These are phyloP conservation scores for Saccharomyces hybrid DNA, from an alignment of 1,139 yeast genomes.

Conservation along the genomic window DNA sequence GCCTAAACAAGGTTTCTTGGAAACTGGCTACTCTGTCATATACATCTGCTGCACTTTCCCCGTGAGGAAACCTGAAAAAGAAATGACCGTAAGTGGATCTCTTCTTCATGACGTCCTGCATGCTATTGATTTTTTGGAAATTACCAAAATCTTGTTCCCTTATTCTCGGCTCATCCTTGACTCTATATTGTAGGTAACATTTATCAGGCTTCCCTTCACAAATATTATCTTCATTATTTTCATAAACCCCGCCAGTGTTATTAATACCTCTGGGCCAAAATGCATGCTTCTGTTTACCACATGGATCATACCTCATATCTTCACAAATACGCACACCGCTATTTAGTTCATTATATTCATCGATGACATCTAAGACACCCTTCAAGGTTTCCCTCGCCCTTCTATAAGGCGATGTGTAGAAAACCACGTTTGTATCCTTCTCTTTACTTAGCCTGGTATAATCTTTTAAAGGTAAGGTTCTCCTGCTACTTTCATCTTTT, in stretches of 20 bases:
- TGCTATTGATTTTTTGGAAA: conserved; percentile 53
- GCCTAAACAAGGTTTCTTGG: conserved; percentile 77
- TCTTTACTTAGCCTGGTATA: conserved; percentile 5
- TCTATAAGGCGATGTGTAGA: conserved; percentile 77
- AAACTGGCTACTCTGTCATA: conserved; percentile 85
- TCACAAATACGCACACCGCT: conserved; percentile 12
- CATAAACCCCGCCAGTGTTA: conserved; percentile 23
- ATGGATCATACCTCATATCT: conserved; percentile 17
- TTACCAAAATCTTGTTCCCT: conserved; percentile 94
- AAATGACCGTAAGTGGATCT: conserved; percentile 88
- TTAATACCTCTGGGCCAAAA: conserved; percentile 18
- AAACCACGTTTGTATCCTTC: conserved; percentile 33
- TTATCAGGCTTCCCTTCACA: conserved; percentile 6
- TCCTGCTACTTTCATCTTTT: conserved; percentile 6
- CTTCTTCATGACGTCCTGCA: conserved; percentile 66
- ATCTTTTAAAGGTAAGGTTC: conserved; percentile 2
- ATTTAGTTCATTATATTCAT: conserved; percentile 31
- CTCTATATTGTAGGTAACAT: conserved; percentile 43
- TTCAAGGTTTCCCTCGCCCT: conserved; percentile 78
- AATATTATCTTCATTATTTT: conserved; percentile 14
- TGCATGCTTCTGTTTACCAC: conserved; percentile 20
- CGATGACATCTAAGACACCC: conserved; percentile 54
- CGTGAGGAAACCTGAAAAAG: conserved; percentile 83
- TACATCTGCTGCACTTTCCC: conserved; percentile 94
- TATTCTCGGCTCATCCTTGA: conserved; percentile 81